Evolutionary conservation across 1,139 yeast genomes (phyloP), one percentile per base, ranked within the genome.

Genomic region (Kodamaea arcana): DNA sequence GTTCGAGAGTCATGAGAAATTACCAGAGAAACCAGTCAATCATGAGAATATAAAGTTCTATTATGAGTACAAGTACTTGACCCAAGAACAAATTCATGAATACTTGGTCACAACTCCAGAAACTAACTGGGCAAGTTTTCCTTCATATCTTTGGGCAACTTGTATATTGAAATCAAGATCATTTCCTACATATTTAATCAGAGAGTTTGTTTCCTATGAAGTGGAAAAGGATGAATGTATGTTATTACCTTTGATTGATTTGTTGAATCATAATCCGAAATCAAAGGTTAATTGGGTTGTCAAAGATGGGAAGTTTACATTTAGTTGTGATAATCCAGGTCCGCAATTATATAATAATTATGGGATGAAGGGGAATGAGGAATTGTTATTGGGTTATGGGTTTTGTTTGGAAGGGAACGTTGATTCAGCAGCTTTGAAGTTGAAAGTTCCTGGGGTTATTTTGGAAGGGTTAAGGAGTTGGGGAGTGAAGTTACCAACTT

Each of bases 361-460:
- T 55, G 97, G 97, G 1, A 75, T 80, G 40, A 88, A 87, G 52
- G 82, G 94, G 1, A 88, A 88, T 51, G 87, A 83, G 49, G 95
- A 86, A 46, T 63, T 82, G 21, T 56, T 78, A 5, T 51, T 77
- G 27, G 80, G 76, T 0, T 76, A 77, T 45, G 97, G 96, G 0
- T 87, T 87, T 58, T 77, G 80, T 16, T 36, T 83, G 3, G 73
- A 74, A 15, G 60, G 72, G 27, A 87, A 86, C 50, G 74, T 75
- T 30, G 96, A 88, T 47, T 59, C 75, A 3, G 78, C 83, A 1
- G 78, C 83, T 1, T 60, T 78, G 35, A 73, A 68, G 46, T 65
- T 78, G 42, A 78, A 67, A 50, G 60, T 72, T 12, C 77, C 82
- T 0, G 39, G 47, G 7, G 60, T 53, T 12, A 31, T 61, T 24